phyloP scores from a whole-genome alignment of 345 rosid species.

The Isatis tinctoria region DNA sequence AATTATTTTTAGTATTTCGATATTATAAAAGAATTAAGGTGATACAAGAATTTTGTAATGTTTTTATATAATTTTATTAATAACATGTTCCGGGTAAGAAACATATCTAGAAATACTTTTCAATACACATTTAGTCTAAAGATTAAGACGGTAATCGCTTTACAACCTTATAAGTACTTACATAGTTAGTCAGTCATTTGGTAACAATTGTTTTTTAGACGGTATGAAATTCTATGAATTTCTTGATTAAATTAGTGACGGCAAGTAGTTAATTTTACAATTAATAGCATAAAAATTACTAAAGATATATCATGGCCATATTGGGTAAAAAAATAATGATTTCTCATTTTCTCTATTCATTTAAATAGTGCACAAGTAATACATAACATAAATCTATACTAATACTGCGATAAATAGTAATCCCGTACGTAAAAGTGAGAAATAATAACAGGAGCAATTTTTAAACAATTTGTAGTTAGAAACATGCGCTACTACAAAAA shows the following conservation, averaged over 20 bases:
- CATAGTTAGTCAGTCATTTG: background rate
- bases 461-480: slow-evolving; percentile 13
- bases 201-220: background rate
- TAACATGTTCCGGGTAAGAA: background rate
- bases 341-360: background rate
- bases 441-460: slow-evolving; percentile 8
- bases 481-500: background rate
- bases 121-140: background rate
- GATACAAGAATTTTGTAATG: background rate
- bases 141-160: background rate
- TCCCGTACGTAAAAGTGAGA: slow-evolving; percentile 12
- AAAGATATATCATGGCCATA: background rate
- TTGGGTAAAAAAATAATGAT: background rate
- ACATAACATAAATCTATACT: background rate
- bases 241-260: background rate
- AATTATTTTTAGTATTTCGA: background rate
- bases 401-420: background rate
- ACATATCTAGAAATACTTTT: background rate
- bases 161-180: background rate
- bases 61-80: background rate
- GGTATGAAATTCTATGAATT: background rate
- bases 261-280: background rate
- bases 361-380: background rate
- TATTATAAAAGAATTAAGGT: background rate
- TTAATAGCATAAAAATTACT: background rate